These are phyloP conservation scores for Beauveria medogensis DNA, from an alignment of 2,329 filamentous ascomycete genomes.

Conservation along the genomic window DNA sequence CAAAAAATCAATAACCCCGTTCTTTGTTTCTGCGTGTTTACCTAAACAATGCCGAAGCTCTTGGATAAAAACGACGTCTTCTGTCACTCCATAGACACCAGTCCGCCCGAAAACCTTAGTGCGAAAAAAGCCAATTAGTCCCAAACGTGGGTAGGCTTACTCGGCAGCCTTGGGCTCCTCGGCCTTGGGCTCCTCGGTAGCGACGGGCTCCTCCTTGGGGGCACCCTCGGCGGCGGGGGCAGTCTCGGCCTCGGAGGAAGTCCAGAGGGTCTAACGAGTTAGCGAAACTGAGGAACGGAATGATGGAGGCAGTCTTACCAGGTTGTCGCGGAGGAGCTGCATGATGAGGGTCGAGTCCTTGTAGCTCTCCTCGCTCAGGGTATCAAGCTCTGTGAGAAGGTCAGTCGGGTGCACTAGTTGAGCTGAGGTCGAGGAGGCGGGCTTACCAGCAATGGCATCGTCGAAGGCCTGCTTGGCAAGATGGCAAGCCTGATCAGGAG, in stretches of 20 bases:
- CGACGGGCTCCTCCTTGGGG: conserved; percentile 37
- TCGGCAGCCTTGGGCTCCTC: conserved; percentile 64
- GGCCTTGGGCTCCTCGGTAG: conserved; percentile 39
- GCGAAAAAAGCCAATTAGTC: conserved; percentile 21
- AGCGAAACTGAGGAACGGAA: background rate
- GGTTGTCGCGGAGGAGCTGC: conserved; percentile 95
- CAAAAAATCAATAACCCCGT: conserved; percentile 21
- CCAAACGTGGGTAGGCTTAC: conserved; percentile 34
- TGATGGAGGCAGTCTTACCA: conserved; percentile 47
- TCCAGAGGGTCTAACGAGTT: conserved; percentile 82
- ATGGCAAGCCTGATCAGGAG: conserved; percentile 95
- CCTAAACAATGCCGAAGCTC: conserved; percentile 41
- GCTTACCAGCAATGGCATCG: conserved; percentile 76
- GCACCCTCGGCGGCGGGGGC: conserved; percentile 41
- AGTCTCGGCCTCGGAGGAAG: conserved; percentile 93
- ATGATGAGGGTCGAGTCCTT: conserved; percentile 98
- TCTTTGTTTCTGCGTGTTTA: conserved; percentile 32
- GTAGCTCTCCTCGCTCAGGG: conserved; percentile 97
- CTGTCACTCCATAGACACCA: conserved; percentile 59
- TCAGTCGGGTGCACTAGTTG: conserved; percentile 17
- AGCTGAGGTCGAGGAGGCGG: background rate
- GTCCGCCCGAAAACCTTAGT: conserved; percentile 38
- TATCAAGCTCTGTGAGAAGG: conserved; percentile 69
- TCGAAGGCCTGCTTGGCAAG: conserved; percentile 99
- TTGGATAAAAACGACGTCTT: conserved; percentile 47